phyloP scores from a whole-genome alignment of 2,329 filamentous ascomycete species.

The Orbilia javanica region DNA sequence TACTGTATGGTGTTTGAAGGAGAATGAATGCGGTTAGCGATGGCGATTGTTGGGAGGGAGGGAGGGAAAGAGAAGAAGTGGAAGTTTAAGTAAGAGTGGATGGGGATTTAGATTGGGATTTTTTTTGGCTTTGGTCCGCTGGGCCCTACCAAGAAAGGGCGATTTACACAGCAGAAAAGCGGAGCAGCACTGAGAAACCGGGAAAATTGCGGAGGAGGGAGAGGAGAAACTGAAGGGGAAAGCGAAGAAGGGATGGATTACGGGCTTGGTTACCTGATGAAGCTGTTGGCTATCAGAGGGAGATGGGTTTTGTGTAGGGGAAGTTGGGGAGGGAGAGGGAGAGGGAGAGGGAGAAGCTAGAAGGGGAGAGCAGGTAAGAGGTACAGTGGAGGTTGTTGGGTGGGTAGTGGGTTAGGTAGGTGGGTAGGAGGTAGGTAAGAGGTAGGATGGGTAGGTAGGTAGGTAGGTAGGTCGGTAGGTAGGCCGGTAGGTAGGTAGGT shows the following conservation, averaged over 20 bases:
- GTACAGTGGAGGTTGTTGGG: too few relatives aligned
- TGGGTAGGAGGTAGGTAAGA: too few relatives aligned
- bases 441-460: too few relatives aligned
- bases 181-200: constrained; percentile 43
- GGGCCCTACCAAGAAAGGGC: constrained; percentile 24
- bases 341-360: constrained; percentile 40
- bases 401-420: too few relatives aligned
- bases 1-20: constrained; percentile 25
- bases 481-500: too few relatives aligned
- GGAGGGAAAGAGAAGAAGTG: neutral
- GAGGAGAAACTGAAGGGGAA: constrained; percentile 43
- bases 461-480: too few relatives aligned
- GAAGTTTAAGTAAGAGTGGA: constrained; percentile 30
- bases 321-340: constrained; percentile 49
- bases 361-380: too few relatives aligned
- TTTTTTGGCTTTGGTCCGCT: constrained; percentile 46
- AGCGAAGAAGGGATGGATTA: constrained; percentile 35
- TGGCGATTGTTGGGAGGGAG: constrained; percentile 35
- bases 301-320: constrained; percentile 42
- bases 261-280: neutral
- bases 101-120: constrained; percentile 51
- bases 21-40: constrained; percentile 58
- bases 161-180: constrained; percentile 34
- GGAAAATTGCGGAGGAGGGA: neutral
- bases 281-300: neutral